A percentile compares a stretch with the other conserved stretches of the same genome.
These are phyloP conservation scores for Mariannaea elegans DNA, from an alignment of 2,329 filamentous ascomycete species.

Conservation along the genomic window DNA sequence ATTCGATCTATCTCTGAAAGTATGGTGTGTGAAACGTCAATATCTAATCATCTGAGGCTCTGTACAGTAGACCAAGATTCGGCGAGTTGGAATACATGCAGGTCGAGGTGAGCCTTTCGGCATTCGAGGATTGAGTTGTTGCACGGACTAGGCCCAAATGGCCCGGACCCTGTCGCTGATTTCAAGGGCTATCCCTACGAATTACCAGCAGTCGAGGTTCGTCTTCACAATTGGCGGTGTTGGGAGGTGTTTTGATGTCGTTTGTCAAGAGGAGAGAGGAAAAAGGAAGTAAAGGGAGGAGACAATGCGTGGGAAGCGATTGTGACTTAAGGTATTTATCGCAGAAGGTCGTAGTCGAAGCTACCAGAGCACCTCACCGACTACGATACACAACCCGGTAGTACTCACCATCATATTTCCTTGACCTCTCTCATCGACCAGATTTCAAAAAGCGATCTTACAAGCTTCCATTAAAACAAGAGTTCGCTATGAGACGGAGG, in stretches of 20 bases:
- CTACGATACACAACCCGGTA: neutral
- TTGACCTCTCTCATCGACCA: no score
- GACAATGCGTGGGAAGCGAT: no score
- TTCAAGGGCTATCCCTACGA: constrained; percentile 11
- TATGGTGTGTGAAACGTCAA: no score
- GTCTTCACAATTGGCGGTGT: constrained; percentile 13
- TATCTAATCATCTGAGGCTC: neutral
- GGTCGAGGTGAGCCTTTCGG: constrained; percentile 16
- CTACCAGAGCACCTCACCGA: constrained; percentile 1
- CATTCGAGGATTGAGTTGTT: constrained; percentile 11
- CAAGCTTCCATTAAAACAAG: constrained; percentile 2
- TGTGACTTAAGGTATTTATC: no score
- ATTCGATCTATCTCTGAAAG: no score
- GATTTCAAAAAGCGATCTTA: neutral
- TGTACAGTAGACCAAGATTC: neutral
- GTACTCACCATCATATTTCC: no score
- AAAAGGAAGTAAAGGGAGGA: no score
- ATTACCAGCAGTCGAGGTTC: constrained; percentile 5
- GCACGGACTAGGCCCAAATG: constrained; percentile 2
- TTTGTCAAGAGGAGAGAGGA: no score
- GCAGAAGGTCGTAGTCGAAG: neutral
- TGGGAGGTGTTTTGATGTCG: neutral
- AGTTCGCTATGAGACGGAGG: neutral
- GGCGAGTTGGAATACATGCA: constrained; percentile 3
- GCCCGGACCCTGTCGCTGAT: constrained; percentile 13